Evolutionary conservation across 2,329 filamentous ascomycete species (phyloP), one percentile per base, ranked within the genome.

Genomic region (Mollisia scopiformis): DNA sequence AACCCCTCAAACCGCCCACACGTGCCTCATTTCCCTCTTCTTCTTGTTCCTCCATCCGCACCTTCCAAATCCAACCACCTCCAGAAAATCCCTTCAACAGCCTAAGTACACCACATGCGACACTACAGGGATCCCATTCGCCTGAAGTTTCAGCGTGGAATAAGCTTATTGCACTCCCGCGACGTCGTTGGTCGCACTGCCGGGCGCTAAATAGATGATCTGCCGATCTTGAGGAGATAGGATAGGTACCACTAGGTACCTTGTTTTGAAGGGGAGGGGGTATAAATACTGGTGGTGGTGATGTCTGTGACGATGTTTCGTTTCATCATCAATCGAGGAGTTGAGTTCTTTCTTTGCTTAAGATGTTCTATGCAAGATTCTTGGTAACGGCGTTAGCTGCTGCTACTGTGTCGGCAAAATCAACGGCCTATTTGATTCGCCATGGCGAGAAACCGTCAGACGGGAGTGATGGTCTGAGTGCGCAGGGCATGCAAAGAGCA

Each of bases 361-460:
- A 55, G 28, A 65, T 65, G 61, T 53, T 50, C 13, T 27, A 61
- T 13, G 30, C 30, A 6, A 27, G 33, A 33, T 23, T 62, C n/a
- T 5, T 56, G 35, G 5, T 55, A 14, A 21, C 57, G 1, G n/a
- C 53, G 14, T 35, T 66, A 6, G 46, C 46, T 6, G 41, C 54
- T n/a, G 35, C 57, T n/a, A 8, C 7, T 7, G 55, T 49, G 14
- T 61, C 64, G 6, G 50, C 65, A 30, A 57, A 64, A 27, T 27
- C n/a, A 8, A 87, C 80, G 0, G 82, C 88, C 31, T 88, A 86
- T 69, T 74, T 88, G 8, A 88, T 88, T 70, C 82, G 85, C 19
- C 86, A 88, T 65, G 86, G 85, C 61, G 86, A 88, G 72, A 88
- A 88, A 72, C 85, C 85, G 2, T 59, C 68, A 1, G 72, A 77